Base-by-base conservation (phyloP, 805 yeast species). In the Metschnikowia proteae region DNA sequence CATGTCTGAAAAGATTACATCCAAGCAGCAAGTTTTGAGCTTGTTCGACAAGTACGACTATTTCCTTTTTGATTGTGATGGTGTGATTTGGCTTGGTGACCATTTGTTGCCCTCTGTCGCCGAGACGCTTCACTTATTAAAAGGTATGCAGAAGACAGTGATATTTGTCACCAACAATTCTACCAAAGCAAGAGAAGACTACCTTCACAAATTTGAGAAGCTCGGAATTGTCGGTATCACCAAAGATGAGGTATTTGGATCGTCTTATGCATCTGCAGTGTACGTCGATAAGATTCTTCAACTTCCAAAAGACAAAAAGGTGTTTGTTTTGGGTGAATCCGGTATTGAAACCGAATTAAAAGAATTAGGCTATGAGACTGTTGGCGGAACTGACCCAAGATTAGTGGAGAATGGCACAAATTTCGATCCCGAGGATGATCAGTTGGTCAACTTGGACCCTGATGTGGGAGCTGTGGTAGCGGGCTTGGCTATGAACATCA, bases 101-200 rank as follows among this genome's bases (percentile, higher is more conserved):
- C 87, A 83, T 55, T 67, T 88, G 25, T 74, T 94, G 42, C 97
- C 97, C 5, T 71, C 79, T 13, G 86, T 88, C 1, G 76, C 73
- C 9, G 97, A 94, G 64, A 86, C 96, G 0, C 66, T 94, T 37
- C 74, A 76, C 7, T 62, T 86, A 37, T 71, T 94, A 55, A 76
- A 77, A 50, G 49, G 63, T 3, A 48, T 54, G 27, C 79, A 80
- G 34, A 94, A 94, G 66, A 80, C 83, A 52, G 74, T 88, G 45
- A 76, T 91, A 38, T 94, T 94, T 69, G 99, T 94, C 28, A 91
- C 99, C 39, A 94, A 94, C 74, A 94, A 94, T 70, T 88, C 97
- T 22, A 88, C 97, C 29, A 92, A 94, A 64, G 86, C 97, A 1
- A 75, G 99, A 52, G 68, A 71, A 31, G 84, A 84, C 36, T 94